A percentile compares a stretch with the other conserved stretches of the same genome.
Conservation (phyloP, 2,329 filamentous ascomycete genomes). For the Cryoendolithus antarcticus region DNA sequence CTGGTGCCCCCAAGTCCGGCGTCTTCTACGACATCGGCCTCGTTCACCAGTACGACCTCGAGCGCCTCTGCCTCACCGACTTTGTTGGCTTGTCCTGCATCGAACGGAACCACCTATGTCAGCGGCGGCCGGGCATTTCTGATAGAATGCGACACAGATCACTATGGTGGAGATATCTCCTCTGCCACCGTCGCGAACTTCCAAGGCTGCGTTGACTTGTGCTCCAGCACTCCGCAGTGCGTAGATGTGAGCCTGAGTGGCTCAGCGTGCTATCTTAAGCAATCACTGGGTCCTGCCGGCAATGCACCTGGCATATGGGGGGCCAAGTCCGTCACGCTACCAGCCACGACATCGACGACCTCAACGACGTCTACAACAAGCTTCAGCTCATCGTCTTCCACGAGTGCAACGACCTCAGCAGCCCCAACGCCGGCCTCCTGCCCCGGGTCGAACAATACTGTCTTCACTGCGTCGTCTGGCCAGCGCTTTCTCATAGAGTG, state of each 20-base stretch:
- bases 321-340: constrained; percentile 10
- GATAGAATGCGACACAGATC: constrained; percentile 16
- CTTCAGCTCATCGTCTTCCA: neutral
- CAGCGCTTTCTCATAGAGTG: constrained; percentile 15
- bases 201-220: constrained; percentile 8
- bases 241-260: constrained; percentile 5
- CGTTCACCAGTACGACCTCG: neutral
- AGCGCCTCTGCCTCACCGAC: neutral
- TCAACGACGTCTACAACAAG: constrained; percentile 3
- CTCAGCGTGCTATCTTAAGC: constrained; percentile 13
- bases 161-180: constrained; percentile 11
- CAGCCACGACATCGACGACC: neutral
- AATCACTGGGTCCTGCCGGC: constrained; percentile 11
- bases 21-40: neutral
- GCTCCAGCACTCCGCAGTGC: constrained; percentile 4
- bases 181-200: constrained; percentile 1
- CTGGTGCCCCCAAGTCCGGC: constrained; percentile 8
- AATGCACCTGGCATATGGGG: constrained; percentile 12
- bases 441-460: constrained; percentile 7
- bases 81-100: constrained; percentile 7
- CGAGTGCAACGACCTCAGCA: neutral
- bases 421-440: constrained; percentile 5
- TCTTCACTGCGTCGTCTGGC: constrained; percentile 8
- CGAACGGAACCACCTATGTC: constrained; percentile 8
- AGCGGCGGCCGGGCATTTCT: constrained; percentile 9